Evolutionary conservation across 805 yeast species (phyloP), one percentile per base, ranked within the genome.

Genomic region (Starmera caribaea): DNA sequence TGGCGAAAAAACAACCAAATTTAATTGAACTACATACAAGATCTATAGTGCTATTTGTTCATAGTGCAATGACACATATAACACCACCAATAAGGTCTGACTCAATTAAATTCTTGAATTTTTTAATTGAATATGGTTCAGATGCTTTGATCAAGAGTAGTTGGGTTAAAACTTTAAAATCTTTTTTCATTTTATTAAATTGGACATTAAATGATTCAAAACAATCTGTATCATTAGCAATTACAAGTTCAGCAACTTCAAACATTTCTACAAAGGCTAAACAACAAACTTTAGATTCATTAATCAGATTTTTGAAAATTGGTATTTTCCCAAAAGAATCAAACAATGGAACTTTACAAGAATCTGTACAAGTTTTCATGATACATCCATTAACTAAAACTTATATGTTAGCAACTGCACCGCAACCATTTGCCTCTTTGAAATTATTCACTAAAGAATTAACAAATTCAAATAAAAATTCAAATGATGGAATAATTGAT

Each of bases 1-100:
- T 78, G 29, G 73, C 76, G 3, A 51, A 57, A 12, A 59, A 59
- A 21, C 79, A 76, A 47, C 69, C 73, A 0, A 74, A 75, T 4
- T 63, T 82, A 24, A 59, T 82, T 43, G 74, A 73, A 41, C 57
- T 82, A 21, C 86, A 82, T 63, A 64, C 78, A 51, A 62, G 76
- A 44, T 61, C 71, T 16, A 54, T 82, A 40, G 70, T 83, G n/a
- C 67, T 90, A 27, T 89, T 82, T 56, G 68, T 90, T 14, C 83
- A 82, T 49, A 81, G 90, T 38, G 94, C 96, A 3, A 90, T 92
- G 96, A 83, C 97, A 14, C 97, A 92, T 57, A 82, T 92, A 32
- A 73, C 73, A 27, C 79, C 87, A 1, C 77, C 76, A 4, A 78
- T 92, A 24, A 72, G 96, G 40, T 73, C 75, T 35, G 88, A 84